Percentiles rank a stretch among this genome's conserved stretches.
phyloP scores from a whole-genome alignment of 1,284 basidiomycete genomes.

The Boletus smithii region DNA sequence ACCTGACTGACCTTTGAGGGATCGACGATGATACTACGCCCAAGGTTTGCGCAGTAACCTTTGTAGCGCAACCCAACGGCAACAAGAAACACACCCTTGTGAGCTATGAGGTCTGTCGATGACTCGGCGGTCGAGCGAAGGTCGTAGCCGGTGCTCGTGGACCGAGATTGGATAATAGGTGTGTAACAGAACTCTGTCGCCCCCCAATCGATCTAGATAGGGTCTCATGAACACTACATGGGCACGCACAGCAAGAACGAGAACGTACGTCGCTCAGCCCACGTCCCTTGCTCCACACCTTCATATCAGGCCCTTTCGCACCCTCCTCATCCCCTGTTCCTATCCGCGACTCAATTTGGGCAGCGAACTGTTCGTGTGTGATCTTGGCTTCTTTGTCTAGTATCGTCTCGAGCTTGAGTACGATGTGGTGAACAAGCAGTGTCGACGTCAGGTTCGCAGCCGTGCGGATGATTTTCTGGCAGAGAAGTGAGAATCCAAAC shows the following conservation, averaged over 20 bases:
- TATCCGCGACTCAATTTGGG: conserved; percentile 81
- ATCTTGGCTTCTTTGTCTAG: conserved; percentile 90
- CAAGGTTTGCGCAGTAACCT: conserved; percentile 89
- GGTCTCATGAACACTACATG: conserved; percentile 7
- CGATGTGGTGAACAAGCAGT: conserved; percentile 82
- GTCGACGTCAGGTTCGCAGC: conserved; percentile 84
- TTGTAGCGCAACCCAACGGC: conserved; percentile 91
- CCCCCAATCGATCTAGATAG: conserved; percentile 74
- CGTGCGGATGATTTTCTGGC: conserved; percentile 71
- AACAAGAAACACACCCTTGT: conserved; percentile 88
- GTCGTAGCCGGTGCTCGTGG: conserved; percentile 80
- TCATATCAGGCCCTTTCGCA: conserved; percentile 82
- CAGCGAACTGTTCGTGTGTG: conserved; percentile 82
- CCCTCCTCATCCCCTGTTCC: conserved; percentile 77
- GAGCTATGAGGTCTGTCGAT: conserved; percentile 77
- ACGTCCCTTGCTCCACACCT: conserved; percentile 81
- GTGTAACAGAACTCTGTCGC: conserved; percentile 92
- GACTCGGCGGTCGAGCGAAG: conserved; percentile 86
- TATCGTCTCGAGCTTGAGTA: conserved; percentile 85
- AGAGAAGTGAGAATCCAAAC: conserved; percentile 10
- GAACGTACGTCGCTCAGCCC: conserved; percentile 57
- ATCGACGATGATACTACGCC: conserved; percentile 92
- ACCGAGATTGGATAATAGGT: conserved; percentile 93
- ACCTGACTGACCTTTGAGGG: conserved; percentile 68
- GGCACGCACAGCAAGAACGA: background rate